Base-by-base conservation (phyloP, 768 basidiomycete genomes). In the Pulveroboletus sp. region DNA sequence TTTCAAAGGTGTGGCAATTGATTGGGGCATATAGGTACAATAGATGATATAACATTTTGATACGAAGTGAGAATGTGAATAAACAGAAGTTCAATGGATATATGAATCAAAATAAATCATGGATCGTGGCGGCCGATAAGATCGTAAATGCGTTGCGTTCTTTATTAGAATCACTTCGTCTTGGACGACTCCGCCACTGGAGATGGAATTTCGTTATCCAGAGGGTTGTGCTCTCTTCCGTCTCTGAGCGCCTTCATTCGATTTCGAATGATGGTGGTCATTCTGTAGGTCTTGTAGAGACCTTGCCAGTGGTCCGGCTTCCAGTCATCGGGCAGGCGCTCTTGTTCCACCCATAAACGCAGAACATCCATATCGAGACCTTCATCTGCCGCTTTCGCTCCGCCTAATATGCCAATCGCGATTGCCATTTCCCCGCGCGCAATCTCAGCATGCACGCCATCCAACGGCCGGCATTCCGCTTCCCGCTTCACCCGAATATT, bases 351-450 rank as follows among this genome's bases (percentile, higher is more conserved):
- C 82, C 82, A 85, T 5, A 63, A 59, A 16, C 70, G 62, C 22
- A 83, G 58, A 63, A 75, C 73, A 29, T 76, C 71, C 30, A 75
- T 59, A 0, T 76, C 74, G 6, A 78, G 59, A 0, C 80, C 80
- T 1, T 68, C 60, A 29, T 70, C 72, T 3, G 46, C 59, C 5
- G 66, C 68, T 9, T 67, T 67, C n/a, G 62, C 67, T 7, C 67
- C 68, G 12, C 68, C 66, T 3, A 67, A 34, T 6, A 85, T 71
- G 1, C 80, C 81, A 13, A 84, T 68, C 8, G 83, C 77, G 43
- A 85, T 77, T 0, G 77, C 80, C 73, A 85, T 81, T 65, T 86
- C 84, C 16, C 82, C 84, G 4, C 82, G 74, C 2, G 83, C 84
- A 46, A 85, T 76, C 65, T 83, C 81, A 2, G 75, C 73, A 51